phyloP scores from a whole-genome alignment of 2,329 filamentous ascomycete species.

The Capronia epimyces region DNA sequence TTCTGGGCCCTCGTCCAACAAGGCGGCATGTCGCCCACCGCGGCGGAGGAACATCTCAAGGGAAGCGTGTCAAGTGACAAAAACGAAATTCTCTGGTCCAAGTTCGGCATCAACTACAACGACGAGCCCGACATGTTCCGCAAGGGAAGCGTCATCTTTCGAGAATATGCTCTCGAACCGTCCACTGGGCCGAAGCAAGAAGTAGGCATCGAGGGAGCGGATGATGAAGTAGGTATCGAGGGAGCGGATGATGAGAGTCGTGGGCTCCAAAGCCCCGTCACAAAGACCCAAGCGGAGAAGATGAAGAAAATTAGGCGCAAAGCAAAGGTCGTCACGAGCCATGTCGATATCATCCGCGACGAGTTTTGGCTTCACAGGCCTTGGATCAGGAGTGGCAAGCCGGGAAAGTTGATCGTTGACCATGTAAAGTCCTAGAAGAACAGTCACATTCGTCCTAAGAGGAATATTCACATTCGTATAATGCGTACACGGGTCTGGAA shows the following conservation, averaged over 20 bases:
- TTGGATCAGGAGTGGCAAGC: slow-evolving; percentile 53
- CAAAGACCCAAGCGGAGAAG: slow-evolving; percentile 76
- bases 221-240: slow-evolving; percentile 45
- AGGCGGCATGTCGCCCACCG: slow-evolving; percentile 67
- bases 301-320: slow-evolving; percentile 75
- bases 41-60: slow-evolving; percentile 74
- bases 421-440: background rate
- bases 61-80: slow-evolving; percentile 83
- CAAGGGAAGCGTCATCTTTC: slow-evolving; percentile 86
- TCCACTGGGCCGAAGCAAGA: slow-evolving; percentile 16
- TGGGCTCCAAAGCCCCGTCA: slow-evolving; percentile 2
- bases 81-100: slow-evolving; percentile 88
- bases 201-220: slow-evolving; percentile 42
- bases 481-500: too few relatives aligned
- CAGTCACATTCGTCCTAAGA: background rate
- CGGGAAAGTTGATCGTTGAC: slow-evolving; percentile 4
- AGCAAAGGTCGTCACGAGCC: slow-evolving; percentile 72
- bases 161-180: slow-evolving; percentile 68
- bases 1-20: slow-evolving; percentile 85
- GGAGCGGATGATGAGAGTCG: slow-evolving; percentile 32
- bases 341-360: slow-evolving; percentile 91
- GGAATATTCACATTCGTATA: too few relatives aligned
- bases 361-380: slow-evolving; percentile 86
- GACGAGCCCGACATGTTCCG: slow-evolving; percentile 88
- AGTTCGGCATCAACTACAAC: slow-evolving; percentile 94